These are phyloP conservation scores for Artemisia princeps DNA, from an alignment of 140 eudicot genomes.

Conservation along the genomic window DNA sequence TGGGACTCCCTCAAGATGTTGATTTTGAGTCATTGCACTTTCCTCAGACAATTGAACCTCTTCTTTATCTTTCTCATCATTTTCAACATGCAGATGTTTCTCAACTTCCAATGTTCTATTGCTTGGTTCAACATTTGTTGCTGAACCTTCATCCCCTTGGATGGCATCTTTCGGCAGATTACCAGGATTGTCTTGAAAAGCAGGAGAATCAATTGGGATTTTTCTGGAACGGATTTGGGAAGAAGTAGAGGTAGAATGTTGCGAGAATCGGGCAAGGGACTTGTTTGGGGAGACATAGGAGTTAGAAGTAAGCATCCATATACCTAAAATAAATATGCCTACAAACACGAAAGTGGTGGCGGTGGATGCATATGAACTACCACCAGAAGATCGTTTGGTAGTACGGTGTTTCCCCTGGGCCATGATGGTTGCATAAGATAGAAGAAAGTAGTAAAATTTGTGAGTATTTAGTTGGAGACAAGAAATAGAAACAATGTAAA, in stretches of 20 bases:
- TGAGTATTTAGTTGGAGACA: conserved; percentile 14
- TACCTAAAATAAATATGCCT: conserved; percentile 45
- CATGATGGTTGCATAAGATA: conserved; percentile 30
- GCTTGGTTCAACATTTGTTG: conserved; percentile 17
- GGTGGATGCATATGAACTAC: conserved; percentile 35
- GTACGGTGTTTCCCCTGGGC: conserved; percentile 42
- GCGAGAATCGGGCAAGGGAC: conserved; percentile 21
- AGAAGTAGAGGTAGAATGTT: not conserved
- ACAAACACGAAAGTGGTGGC: conserved; percentile 35
- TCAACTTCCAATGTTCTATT: conserved; percentile 19
- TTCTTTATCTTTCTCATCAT: conserved; percentile 26
- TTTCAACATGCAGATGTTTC: conserved; percentile 24
- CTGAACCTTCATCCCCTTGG: conserved; percentile 31
- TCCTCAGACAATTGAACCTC: conserved; percentile 49
- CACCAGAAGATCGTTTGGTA: conserved; percentile 45
- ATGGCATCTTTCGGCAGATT: conserved; percentile 56
- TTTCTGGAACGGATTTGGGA: conserved; percentile 9
- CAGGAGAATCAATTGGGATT: conserved; percentile 18
- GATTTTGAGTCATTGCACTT: conserved; percentile 37
- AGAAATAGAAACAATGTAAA: conserved; percentile 23
- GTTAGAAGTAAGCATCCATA: conserved; percentile 55
- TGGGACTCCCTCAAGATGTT: conserved; percentile 20
- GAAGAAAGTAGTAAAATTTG: conserved; percentile 22
- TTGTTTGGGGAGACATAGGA: conserved; percentile 37
- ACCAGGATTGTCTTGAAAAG: conserved; percentile 51